Evolutionary conservation across 1,284 basidiomycete species (phyloP).

Genomic region (Porphyrellus sp.): DNA sequence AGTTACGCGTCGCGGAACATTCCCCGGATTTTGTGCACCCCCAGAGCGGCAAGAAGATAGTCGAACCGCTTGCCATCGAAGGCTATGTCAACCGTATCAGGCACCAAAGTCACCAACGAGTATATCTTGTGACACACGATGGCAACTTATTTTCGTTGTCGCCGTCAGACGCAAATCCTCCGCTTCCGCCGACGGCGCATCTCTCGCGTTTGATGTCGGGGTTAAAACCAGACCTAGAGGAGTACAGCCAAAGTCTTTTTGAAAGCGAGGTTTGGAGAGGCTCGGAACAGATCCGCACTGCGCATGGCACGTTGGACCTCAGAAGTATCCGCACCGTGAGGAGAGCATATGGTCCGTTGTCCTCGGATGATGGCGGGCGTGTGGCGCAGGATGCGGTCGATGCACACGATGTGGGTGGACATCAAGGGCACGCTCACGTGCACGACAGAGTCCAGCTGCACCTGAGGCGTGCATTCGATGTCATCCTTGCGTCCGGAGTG

Average conservation of each 20-base stretch:
- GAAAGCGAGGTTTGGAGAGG: constrained; percentile 60
- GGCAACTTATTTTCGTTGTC: constrained; percentile 66
- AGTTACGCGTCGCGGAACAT: constrained; percentile 71
- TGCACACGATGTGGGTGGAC: constrained; percentile 65
- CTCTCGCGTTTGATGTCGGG: constrained; percentile 31
- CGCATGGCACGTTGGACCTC: constrained; percentile 68
- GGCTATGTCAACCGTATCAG: constrained; percentile 76
- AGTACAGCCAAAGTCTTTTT: constrained; percentile 41
- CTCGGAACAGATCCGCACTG: constrained; percentile 60
- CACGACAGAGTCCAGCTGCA: constrained; percentile 49
- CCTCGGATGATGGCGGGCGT: constrained; percentile 20
- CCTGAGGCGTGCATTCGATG: constrained; percentile 73
- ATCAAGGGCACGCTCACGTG: constrained; percentile 46
- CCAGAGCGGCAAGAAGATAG: constrained; percentile 51
- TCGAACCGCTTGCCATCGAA: constrained; percentile 75
- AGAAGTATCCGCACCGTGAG: constrained; percentile 61
- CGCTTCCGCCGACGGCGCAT: constrained; percentile 58
- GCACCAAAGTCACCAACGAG: constrained; percentile 52
- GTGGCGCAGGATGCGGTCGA: constrained; percentile 47
- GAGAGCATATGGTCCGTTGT: constrained; percentile 47
- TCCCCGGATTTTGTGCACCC: constrained; percentile 52
- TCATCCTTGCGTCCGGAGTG: constrained; percentile 66
- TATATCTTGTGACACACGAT: constrained; percentile 74
- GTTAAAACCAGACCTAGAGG: constrained; percentile 19
- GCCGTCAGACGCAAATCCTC: constrained; percentile 58